Conservation (phyloP, 257 asterid species). For the Fraxinus anomala region DNA sequence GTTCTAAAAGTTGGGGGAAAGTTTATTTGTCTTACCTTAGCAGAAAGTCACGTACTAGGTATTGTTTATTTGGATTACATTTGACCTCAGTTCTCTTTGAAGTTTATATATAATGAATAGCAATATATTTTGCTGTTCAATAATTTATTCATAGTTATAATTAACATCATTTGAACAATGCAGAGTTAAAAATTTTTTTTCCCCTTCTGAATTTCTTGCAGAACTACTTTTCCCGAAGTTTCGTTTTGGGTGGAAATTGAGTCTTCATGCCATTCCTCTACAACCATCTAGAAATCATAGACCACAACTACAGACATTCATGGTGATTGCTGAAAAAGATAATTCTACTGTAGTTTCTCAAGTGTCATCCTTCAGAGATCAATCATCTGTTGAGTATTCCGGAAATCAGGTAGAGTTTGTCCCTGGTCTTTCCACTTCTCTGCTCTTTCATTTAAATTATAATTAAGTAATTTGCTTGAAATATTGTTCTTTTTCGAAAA, state of each 20-base stretch:
- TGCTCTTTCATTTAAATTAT: background rate
- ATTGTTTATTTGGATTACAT: slow-evolving; percentile 30
- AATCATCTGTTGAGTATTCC: slow-evolving; percentile 37
- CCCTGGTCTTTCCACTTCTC: slow-evolving; percentile 10
- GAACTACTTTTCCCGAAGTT: slow-evolving; percentile 78
- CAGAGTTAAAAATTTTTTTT: slow-evolving; percentile 21
- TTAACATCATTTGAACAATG: slow-evolving; percentile 18
- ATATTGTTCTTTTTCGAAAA: slow-evolving; percentile 6
- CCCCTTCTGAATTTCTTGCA: slow-evolving; percentile 33
- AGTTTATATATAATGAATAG: too few relatives aligned
- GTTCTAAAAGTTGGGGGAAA: slow-evolving; percentile 73
- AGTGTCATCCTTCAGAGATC: slow-evolving; percentile 54
- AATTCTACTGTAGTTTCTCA: slow-evolving; percentile 45
- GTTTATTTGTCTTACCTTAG: slow-evolving; percentile 87
- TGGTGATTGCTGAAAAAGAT: slow-evolving; percentile 79
- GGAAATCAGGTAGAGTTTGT: slow-evolving; percentile 61
- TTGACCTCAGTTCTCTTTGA: background rate
- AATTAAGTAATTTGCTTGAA: background rate
- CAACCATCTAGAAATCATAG: slow-evolving; percentile 43
- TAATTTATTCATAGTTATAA: slow-evolving; percentile 2
- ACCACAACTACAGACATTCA: slow-evolving; percentile 64
- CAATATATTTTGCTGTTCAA: slow-evolving; percentile 4
- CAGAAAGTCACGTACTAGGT: slow-evolving; percentile 91
- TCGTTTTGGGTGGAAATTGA: slow-evolving; percentile 89
- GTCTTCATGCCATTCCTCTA: slow-evolving; percentile 59